Evolutionary conservation across 2,329 filamentous ascomycete species (phyloP).

Genomic region (Epichloe bromicola): DNA sequence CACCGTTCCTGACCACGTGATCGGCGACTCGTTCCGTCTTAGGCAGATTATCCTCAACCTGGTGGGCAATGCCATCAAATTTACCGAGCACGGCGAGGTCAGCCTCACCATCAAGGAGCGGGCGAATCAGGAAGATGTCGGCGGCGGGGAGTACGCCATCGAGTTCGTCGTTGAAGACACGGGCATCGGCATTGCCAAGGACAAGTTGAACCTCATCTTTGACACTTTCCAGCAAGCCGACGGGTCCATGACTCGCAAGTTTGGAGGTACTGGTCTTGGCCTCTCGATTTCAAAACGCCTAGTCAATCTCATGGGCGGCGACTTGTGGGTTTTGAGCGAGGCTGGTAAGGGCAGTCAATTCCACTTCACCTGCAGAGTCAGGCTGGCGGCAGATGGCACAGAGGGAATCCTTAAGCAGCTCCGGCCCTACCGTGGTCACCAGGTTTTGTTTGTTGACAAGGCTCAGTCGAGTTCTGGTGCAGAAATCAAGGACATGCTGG

Average conservation of each 20-base stretch:
- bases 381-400: slow-evolving; percentile 68
- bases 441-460: slow-evolving; percentile 90
- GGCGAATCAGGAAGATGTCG: slow-evolving; percentile 50
- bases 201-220: slow-evolving; percentile 95
- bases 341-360: slow-evolving; percentile 88
- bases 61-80: slow-evolving; percentile 97
- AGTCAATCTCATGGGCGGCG: slow-evolving; percentile 91
- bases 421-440: slow-evolving; percentile 80
- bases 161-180: slow-evolving; percentile 95
- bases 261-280: slow-evolving; percentile 87
- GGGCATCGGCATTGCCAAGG: slow-evolving; percentile 87
- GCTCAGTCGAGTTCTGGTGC: slow-evolving; percentile 64
- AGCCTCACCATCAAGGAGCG: slow-evolving; percentile 73
- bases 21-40: slow-evolving; percentile 91
- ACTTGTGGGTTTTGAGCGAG: slow-evolving; percentile 89
- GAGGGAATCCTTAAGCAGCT: slow-evolving; percentile 70
- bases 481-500: slow-evolving; percentile 68
- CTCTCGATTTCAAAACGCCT: slow-evolving; percentile 90
- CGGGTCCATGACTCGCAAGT: slow-evolving; percentile 89
- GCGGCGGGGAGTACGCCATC: slow-evolving; percentile 72
- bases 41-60: slow-evolving; percentile 95
- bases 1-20: slow-evolving; percentile 85
- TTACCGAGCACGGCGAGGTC: slow-evolving; percentile 93
- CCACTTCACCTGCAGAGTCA: slow-evolving; percentile 90
- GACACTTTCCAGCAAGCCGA: slow-evolving; percentile 98